Base-by-base conservation (phyloP, 768 basidiomycete species). In the Auricularia sp. region DNA sequence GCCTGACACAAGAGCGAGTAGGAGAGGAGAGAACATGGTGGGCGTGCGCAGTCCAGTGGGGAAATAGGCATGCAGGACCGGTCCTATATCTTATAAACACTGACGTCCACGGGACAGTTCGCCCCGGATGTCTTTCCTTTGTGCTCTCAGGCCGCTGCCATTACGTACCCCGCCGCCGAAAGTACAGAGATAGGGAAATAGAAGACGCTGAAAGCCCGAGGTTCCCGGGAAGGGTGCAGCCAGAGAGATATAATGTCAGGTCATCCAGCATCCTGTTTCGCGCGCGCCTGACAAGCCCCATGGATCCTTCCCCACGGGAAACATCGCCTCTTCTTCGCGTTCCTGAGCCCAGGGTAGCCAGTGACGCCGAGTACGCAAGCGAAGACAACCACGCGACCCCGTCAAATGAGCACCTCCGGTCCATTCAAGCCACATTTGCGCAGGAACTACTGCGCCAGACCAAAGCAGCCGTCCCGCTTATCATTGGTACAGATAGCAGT, bases 111-210 rank as follows among this genome's bases (percentile, higher is more conserved):
- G 47, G 47, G 47, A 18, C 21, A 51, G 11, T 51, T 18, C 47
- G 47, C 47, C 11, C 47, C 47, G 14, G 18, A 13, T 16, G 47
- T 51, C 47, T 42, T 42, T 42, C 39, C 39, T 42, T 42, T 42
- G 47, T 51, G 47, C 63, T 59, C 35, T 58, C 33, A 24, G 44
- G 58, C 67, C 45, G 24, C 42, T 18, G 34, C 24, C 47, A 36
- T n/a, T 44, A 59, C 59, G 54, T 44, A 18, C 34, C 11, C 72
- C 88, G 86, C 88, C 18, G 86, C 36, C 24, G 45, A 13, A 64
- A 37, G 47, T 63, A 21, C 36, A 36, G 54, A 64, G 44, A 64
- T 64, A 47, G 37, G 59, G 59, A 51, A 51, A 51, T 51, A 51
- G 47, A 51, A 51, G 47, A 51, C 18, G 21, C 47, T 16, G 47